Base-by-base conservation (phyloP, 1,139 yeast species). In the Candida mesenterica region DNA sequence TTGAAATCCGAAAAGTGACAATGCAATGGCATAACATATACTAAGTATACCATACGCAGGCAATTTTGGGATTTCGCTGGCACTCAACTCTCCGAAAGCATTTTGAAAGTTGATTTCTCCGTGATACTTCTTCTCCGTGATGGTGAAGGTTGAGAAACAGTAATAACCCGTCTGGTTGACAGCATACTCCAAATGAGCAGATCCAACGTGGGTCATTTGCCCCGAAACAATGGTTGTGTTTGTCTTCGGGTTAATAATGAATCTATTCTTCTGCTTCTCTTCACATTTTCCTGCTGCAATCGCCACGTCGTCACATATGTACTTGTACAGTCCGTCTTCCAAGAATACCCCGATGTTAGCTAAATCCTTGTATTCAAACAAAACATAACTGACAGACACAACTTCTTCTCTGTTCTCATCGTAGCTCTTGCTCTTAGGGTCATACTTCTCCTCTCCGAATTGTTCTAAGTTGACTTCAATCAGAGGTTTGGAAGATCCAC, bases 31-130 rank as follows among this genome's bases (percentile, higher is more conserved):
- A 55, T 92, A 94, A 33, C 86, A 79, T 34, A 92, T 68, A 1
- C 97, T 87, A 48, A 90, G 70, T 17, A 86, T 77, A 1, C 96
- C 97, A 57, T 87, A 94, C 24, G 90, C 79, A 4, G 96, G 89
- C 44, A 92, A 71, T 53, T 90, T 88, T 17, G 97, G 96, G 45
- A 88, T 83, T 57, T 92, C 96, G 34, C 92, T 72, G 4, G 96
- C 98, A 26, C 95, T 77, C 42, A 92, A 68, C 44, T 86, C 77
- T 37, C 98, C 98, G 61, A 75, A 92, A 3, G 97, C 87, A 61
- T 89, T 90, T 63, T 88, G 94, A 62, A 87, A 92, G 51, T 81
- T 80, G 28, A 84, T 82, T 16, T 65, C 62, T 9, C 92, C 87
- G 34, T 69, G 60, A 58, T 82, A 92, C 30, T 72, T 64, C 24